Base-by-base conservation (phyloP, 495 filamentous ascomycete species). In the Penicillium coprophilum region DNA sequence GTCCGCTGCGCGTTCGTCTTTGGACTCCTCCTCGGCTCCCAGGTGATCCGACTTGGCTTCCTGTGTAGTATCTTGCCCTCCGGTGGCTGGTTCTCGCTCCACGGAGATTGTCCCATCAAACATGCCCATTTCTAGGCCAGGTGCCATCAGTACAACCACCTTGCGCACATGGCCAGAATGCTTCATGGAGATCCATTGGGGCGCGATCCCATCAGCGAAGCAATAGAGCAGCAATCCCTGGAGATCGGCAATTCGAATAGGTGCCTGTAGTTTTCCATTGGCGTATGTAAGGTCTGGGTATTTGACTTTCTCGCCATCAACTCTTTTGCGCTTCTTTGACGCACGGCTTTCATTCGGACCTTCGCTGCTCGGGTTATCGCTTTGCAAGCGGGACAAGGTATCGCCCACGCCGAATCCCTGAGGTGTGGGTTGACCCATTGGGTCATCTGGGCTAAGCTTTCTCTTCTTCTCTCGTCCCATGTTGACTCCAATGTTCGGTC, bases 71-170 rank as follows among this genome's bases (percentile, higher is more conserved):
- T 58, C 36, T 8, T 65, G 38, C 8, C 53, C 24, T 4, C 24
- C 24, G 1, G 13, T 46, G 10, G 47, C 38, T 1, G 60, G 38
- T 13, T 72, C 71, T 19, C 24, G 15, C 9, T 40, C 8, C 40
- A 87, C 72, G 32, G 83, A 71, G 6, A 90, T 80, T 12, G 74
- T 79, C 21, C 82, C 81, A 73, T 91, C 84, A 71, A 97, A 95
- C 90, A 96, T 93, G 30, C 85, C 88, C 60, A 87, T 82, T 69
- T 96, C 92, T 13, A 97, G 71, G 11, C 93, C 94, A 1, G 94
- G 95, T 7, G 96, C 88, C 88, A 97, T 93, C 55, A 97, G 72
- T n/a, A 92, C 83, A 15, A 96, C 94, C 20, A 91, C 86, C 69
- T 92, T 95, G 34, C 85, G 78, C 49, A 97, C 86, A 60, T 86